phyloP scores from a whole-genome alignment of 1,284 basidiomycete species.

The Apiotrichum domesticum region DNA sequence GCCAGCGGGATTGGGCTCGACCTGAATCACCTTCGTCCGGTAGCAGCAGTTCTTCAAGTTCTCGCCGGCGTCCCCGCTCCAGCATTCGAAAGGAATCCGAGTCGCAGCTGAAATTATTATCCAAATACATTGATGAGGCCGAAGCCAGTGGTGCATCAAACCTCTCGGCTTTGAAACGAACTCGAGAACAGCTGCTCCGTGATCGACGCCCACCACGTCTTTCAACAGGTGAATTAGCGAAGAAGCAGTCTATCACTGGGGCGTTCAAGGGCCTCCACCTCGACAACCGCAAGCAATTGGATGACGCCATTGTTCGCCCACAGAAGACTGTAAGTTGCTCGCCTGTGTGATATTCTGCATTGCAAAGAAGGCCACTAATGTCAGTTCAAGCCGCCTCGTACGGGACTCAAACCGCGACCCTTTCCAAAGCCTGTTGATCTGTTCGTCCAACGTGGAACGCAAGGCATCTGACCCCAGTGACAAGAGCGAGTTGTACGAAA shows the following conservation, averaged over 20 bases:
- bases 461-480: neutral
- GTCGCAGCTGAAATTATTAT: neutral
- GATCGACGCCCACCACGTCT: neutral
- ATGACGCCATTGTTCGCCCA: neutral
- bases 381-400: neutral
- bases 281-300: neutral
- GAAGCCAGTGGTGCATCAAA: neutral
- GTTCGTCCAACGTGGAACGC: neutral
- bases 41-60: neutral
- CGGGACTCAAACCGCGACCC: neutral
- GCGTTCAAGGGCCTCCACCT: neutral
- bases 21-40: neutral
- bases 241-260: neutral
- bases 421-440: neutral
- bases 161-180: too few relatives aligned
- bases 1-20: neutral
- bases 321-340: neutral
- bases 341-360: neutral
- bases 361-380: neutral
- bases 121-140: neutral
- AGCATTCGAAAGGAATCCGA: neutral
- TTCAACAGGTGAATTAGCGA: neutral
- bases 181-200: neutral
- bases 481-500: slow-evolving; percentile 5
- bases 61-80: neutral